Base-by-base conservation (phyloP, 2,329 filamentous ascomycete species). In the Phialemoniopsis sp. region DNA sequence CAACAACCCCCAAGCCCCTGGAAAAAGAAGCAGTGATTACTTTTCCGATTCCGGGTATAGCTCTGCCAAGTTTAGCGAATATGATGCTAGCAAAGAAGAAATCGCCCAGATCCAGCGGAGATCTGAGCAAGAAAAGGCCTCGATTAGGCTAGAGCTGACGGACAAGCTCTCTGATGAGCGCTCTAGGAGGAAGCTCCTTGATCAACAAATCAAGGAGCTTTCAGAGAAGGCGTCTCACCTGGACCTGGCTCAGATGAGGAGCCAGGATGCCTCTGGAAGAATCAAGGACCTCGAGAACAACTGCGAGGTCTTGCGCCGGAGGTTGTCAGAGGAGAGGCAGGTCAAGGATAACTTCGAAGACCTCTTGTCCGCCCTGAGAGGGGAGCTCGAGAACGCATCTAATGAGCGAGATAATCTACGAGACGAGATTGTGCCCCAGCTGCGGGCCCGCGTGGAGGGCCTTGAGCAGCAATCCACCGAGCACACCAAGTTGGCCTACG, bases 1-100 rank as follows among this genome's bases (percentile, higher is more conserved):
- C 46, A 75, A 72, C 60, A 73, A 80, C 62, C 56, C 73, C 54
- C 64, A 72, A 60, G 57, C 69, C 50, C 53, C 74, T 19, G 82
- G 78, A 46, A 85, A 86, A 58, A 79, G 91, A 44, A 94, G 88
- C 9, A 97, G 93, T 64, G 93, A 98, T 64, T 97, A 98, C 66
- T 98, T 93, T 60, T 98, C 93, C 3, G 93, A 98, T 60, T 95
- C 90, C 6, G 93, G 93, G 26, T 85, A 88, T 42, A 91, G 89
- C 60, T 91, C 89, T 2, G 76, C 87, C 38, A 86, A 89, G 54
- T 85, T 83, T 54, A 82, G 85, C 45, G 84, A 87, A 34, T 69
- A 69, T 43, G 80, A 83, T 43, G 70, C 77, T 32, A 72, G 69
- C 26, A 74, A 72, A 36, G 79, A 83, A 53, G 88, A 96, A 58